Evolutionary conservation across 106 monocot genomes (phyloP).

Genomic region (Acorus gramineus): DNA sequence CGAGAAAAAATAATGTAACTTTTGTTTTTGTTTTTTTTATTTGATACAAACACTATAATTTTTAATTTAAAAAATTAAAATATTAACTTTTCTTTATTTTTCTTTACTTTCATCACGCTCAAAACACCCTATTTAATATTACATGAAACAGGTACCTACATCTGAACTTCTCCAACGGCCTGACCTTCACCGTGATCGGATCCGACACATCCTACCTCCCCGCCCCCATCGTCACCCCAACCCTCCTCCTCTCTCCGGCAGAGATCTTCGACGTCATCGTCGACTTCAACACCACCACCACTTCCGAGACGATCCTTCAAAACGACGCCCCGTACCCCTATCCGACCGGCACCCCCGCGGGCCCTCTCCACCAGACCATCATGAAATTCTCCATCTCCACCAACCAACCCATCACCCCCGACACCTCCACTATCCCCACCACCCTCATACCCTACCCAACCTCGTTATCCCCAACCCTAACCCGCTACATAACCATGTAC

Average conservation of each 20-base stretch:
- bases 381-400: conserved; percentile 4
- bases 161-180: too few species aligned
- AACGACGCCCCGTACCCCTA: conserved; percentile 16
- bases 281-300: conserved; percentile 1
- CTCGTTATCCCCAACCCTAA: background rate
- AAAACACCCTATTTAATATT: too few species aligned
- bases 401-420: background rate
- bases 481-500: conserved; percentile 8
- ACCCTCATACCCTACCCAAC: background rate
- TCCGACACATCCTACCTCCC: too few species aligned
- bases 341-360: conserved; percentile 8
- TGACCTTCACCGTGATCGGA: too few species aligned
- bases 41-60: too few species aligned
- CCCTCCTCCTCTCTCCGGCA: background rate
- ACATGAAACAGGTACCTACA: too few species aligned
- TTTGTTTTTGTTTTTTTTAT: too few species aligned
- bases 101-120: too few species aligned
- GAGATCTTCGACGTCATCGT: conserved; percentile 3
- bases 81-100: too few species aligned
- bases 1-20: too few species aligned
- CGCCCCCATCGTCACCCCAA: too few species aligned
- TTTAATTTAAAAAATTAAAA: too few species aligned
- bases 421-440: background rate
- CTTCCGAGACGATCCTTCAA: background rate
- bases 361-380: background rate